Conservation (phyloP, 2,329 filamentous ascomycete species). For the Colletotrichum lupini region DNA sequence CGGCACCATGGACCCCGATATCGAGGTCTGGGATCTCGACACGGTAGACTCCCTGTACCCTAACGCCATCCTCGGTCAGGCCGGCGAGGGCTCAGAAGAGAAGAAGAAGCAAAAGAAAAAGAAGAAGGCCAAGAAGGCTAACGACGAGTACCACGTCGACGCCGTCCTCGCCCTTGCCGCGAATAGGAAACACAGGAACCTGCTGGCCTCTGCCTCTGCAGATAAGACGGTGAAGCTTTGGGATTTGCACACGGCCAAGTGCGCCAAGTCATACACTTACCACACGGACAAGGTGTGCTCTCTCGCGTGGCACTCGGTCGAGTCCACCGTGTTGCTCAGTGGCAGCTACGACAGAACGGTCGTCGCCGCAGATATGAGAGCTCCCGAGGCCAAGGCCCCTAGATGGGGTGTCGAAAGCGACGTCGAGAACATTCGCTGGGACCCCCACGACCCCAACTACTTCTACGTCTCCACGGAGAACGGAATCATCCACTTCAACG, state of each 20-base stretch:
- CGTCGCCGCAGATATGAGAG: constrained; percentile 95
- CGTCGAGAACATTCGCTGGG: constrained; percentile 92
- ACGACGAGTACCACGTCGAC: constrained; percentile 93
- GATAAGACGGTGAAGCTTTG: constrained; percentile 98
- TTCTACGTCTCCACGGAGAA: constrained; percentile 97
- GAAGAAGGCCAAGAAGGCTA: constrained; percentile 89
- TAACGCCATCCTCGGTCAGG: constrained; percentile 91
- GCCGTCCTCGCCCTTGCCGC: constrained; percentile 90
- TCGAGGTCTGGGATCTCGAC: constrained; percentile 98
- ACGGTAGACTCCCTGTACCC: constrained; percentile 98
- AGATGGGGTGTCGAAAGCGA: constrained; percentile 96
- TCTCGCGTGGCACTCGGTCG: constrained; percentile 88
- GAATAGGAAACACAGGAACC: constrained; percentile 92
- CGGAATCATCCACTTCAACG: constrained; percentile 92
- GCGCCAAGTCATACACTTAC: constrained; percentile 94
- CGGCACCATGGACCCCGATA: constrained; percentile 97
- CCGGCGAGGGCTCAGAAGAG: constrained; percentile 63
- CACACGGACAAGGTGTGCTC: constrained; percentile 99
- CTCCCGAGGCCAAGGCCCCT: constrained; percentile 82
- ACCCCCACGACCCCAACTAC: constrained; percentile 90
- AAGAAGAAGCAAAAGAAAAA: constrained; percentile 84
- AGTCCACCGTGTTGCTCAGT: constrained; percentile 89
- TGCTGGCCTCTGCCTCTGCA: constrained; percentile 93
- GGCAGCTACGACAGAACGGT: constrained; percentile 96
- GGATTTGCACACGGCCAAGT: constrained; percentile 92